phyloP scores from a whole-genome alignment of 148 eudicot genomes.

The Vaccinium macrocarpon region DNA sequence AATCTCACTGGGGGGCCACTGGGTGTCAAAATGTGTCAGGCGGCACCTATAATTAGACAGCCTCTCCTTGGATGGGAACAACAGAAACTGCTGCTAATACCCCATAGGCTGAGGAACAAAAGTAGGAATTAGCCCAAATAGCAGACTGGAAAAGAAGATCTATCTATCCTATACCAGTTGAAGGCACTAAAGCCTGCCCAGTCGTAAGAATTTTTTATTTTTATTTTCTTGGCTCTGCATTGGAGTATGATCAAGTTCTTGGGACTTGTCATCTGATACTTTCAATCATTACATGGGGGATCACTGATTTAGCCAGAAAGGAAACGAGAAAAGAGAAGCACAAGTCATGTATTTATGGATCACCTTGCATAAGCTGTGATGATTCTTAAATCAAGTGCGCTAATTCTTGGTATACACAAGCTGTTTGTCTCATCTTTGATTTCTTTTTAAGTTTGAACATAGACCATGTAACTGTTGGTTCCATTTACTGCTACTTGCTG shows the following conservation, averaged over 20 bases:
- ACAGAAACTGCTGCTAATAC: too few relatives aligned
- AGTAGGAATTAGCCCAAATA: not conserved
- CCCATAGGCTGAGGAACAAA: not conserved
- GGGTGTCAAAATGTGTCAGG: too few relatives aligned
- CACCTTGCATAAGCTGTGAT: not conserved
- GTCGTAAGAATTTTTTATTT: not conserved
- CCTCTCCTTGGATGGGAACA: too few relatives aligned
- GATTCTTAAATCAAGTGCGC: not conserved
- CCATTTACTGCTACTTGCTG: not conserved
- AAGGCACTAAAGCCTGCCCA: not conserved
- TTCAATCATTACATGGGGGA: not conserved
- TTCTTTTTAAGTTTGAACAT: not conserved
- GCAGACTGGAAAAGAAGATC: conserved; percentile 11
- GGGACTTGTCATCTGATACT: not conserved
- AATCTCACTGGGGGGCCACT: too few relatives aligned
- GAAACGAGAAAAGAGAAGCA: not conserved
- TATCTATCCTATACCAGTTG: not conserved
- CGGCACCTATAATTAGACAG: too few relatives aligned
- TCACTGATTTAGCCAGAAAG: not conserved
- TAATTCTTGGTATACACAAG: not conserved
- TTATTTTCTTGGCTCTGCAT: not conserved
- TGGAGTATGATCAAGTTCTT: not conserved
- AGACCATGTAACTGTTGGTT: not conserved
- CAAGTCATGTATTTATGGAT: not conserved
- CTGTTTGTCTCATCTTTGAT: not conserved